Evolutionary conservation across 2,329 filamentous ascomycete species (phyloP), one percentile per base, ranked within the genome.

Genomic region (Scedosporium boydii): DNA sequence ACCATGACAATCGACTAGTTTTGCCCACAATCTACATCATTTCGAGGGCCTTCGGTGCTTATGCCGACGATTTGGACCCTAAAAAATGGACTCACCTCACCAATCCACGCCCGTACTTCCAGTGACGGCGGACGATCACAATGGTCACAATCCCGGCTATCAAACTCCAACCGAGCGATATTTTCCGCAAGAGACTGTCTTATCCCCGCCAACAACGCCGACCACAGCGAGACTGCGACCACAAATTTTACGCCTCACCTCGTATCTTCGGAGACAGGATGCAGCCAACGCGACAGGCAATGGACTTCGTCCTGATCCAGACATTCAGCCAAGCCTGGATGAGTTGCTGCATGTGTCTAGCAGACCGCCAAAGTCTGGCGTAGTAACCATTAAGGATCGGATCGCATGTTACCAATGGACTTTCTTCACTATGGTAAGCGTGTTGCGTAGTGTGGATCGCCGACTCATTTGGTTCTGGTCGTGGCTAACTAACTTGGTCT

Each of bases 371-470:
- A 59, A 65, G 9, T 59, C 42, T 0, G 69, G 64, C n/a, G 76
- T 72, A 56, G 73, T 82, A 56, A 72, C 79, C 16, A 68, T 83
- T 58, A 74, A 77, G 44, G 81, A 83, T 64, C 74, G 82, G 42
- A 79, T 84, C 63, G 77, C 75, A 48, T 83, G 79, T 64, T 78
- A 79, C 65, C 77, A 77, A 67, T 93, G 90, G 90, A 91, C 89
- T 0, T 93, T 87, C 80, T 93, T 92, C 69, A 90, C 89, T 23
- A 81, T 82, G 77, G 76, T 76, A 68, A 46, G 66, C 46, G 12
- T 16, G 3, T 14, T 14, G 60, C 53, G 18, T 48, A 23, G 21
- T 51, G n/a, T 38, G 10, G 9, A 38, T 9, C 10, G 34, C 34
- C 5, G 34, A 38, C 6, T 14, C 23, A 1, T 46, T 7, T 58